Evolutionary conservation across 371 early-diverging fungal genomes (phyloP).

Genomic region (Apophysomyces variabilis): DNA sequence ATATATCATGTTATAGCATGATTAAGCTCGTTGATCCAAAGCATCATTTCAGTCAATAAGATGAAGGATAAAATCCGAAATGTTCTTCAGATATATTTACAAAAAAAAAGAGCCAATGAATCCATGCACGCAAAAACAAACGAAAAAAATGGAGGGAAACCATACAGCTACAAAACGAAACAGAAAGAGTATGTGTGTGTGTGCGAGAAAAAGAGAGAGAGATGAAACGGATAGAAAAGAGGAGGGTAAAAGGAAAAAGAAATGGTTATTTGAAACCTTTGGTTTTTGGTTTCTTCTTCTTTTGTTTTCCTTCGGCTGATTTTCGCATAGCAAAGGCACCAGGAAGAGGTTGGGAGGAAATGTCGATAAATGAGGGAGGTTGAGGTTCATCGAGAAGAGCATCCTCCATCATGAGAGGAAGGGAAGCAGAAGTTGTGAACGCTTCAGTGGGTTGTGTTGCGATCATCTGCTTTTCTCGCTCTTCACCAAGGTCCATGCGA

Average conservation of each 20-base stretch:
- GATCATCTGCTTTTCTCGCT: not conserved
- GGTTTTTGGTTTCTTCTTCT: constrained; percentile 13
- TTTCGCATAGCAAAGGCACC: not conserved
- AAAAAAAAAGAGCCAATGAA: too few relatives aligned
- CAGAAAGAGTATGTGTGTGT: too few relatives aligned
- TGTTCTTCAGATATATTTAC: too few relatives aligned
- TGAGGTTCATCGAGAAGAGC: not conserved
- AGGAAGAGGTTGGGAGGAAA: not conserved
- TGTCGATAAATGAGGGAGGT: not conserved
- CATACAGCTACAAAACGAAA: too few relatives aligned
- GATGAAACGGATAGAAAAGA: not conserved
- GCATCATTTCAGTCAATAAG: too few relatives aligned
- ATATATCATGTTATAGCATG: too few relatives aligned
- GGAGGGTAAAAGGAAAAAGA: not conserved
- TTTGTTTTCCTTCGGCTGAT: not conserved
- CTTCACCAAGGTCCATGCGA: not conserved
- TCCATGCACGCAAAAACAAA: too few relatives aligned
- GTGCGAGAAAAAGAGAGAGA: not conserved
- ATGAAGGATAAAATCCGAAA: too few relatives aligned
- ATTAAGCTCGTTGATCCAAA: too few relatives aligned
- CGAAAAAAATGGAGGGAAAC: too few relatives aligned
- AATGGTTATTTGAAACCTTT: constrained; percentile 7
- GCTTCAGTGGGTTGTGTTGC: not conserved
- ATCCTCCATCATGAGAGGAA: not conserved
- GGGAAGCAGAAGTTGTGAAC: not conserved